A percentile compares a stretch with the other conserved stretches of the same genome.
These are phyloP conservation scores for Asterionellopsis glacialis DNA, from an alignment of 108 stramenopile species.

Conservation along the genomic window DNA sequence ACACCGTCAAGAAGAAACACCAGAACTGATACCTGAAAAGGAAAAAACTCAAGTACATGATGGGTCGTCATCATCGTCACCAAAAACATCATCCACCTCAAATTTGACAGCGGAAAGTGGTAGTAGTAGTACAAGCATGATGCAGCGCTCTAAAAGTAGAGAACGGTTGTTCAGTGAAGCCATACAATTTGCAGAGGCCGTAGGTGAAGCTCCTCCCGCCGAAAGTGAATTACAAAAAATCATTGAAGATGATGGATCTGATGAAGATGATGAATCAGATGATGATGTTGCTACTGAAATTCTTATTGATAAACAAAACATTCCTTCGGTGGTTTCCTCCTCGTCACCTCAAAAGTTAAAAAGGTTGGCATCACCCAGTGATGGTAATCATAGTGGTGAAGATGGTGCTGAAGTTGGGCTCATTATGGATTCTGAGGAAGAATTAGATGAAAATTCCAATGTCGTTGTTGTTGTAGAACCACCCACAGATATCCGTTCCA, in stretches of 20 bases:
- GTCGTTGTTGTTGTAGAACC: neutral
- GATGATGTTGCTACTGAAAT: slow-evolving; percentile 18
- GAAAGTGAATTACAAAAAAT: slow-evolving; percentile 38
- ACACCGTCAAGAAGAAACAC: too few species aligned
- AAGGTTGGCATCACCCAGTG: neutral
- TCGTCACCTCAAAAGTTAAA: too few species aligned
- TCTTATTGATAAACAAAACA: neutral
- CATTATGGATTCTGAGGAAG: slow-evolving; percentile 44
- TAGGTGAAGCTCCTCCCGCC: slow-evolving; percentile 52
- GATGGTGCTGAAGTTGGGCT: slow-evolving; percentile 25
- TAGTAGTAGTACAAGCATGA: too few species aligned
- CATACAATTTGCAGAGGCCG: slow-evolving; percentile 70
- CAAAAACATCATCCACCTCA: too few species aligned
- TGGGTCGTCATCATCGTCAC: too few species aligned
- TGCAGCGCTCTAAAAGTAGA: slow-evolving; percentile 11
- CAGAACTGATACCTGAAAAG: too few species aligned
- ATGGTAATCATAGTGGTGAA: slow-evolving; percentile 9
- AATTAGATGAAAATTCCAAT: slow-evolving; percentile 22
- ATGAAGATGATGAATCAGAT: slow-evolving; percentile 26
- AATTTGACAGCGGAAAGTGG: too few species aligned
- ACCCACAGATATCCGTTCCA: neutral
- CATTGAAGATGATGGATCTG: slow-evolving; percentile 51
- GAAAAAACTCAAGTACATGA: too few species aligned
- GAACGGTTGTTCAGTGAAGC: slow-evolving; percentile 56
- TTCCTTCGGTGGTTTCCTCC: neutral